Conservation (phyloP, 2,329 filamentous ascomycete genomes). For the Aureobasidium sp. region DNA sequence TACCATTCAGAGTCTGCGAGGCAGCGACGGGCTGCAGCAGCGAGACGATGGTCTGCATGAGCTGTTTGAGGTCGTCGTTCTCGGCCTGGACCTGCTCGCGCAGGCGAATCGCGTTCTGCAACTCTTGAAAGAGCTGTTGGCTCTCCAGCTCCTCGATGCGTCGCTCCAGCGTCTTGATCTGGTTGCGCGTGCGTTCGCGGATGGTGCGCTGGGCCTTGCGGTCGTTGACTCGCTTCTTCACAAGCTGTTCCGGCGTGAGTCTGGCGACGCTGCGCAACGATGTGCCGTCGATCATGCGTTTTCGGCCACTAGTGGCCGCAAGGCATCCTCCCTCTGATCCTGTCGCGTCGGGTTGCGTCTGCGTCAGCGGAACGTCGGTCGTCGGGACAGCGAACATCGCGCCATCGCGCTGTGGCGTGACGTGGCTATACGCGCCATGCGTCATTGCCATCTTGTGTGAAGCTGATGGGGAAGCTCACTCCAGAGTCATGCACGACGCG, state of each 20-base stretch:
- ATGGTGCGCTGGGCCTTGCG: constrained; percentile 89
- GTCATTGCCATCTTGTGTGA: constrained; percentile 21
- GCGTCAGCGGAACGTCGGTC: background rate
- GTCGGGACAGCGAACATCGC: background rate
- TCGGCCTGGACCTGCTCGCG: constrained; percentile 77
- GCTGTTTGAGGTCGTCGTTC: constrained; percentile 79
- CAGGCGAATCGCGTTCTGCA: constrained; percentile 78
- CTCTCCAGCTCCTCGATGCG: constrained; percentile 80
- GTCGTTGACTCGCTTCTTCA: constrained; percentile 92
- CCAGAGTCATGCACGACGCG: too few relatives aligned
- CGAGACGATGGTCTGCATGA: constrained; percentile 70
- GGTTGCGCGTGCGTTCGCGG: constrained; percentile 81
- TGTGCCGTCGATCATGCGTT: constrained; percentile 37
- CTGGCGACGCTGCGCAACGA: constrained; percentile 82
- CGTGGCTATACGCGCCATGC: constrained; percentile 17
- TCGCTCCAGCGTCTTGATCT: constrained; percentile 79
- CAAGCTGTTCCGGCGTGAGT: constrained; percentile 87
- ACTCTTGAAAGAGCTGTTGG: constrained; percentile 85
- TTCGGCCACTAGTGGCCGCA: constrained; percentile 31
- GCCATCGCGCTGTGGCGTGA: constrained; percentile 19
- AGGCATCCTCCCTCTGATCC: constrained; percentile 4
- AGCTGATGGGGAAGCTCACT: too few relatives aligned
- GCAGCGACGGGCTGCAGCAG: constrained; percentile 68
- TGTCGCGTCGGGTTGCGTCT: background rate
- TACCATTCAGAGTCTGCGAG: constrained; percentile 48